These are phyloP conservation scores for Dothidotthia symphoricarpi DNA, from an alignment of 2,329 filamentous ascomycete genomes.

Conservation along the genomic window DNA sequence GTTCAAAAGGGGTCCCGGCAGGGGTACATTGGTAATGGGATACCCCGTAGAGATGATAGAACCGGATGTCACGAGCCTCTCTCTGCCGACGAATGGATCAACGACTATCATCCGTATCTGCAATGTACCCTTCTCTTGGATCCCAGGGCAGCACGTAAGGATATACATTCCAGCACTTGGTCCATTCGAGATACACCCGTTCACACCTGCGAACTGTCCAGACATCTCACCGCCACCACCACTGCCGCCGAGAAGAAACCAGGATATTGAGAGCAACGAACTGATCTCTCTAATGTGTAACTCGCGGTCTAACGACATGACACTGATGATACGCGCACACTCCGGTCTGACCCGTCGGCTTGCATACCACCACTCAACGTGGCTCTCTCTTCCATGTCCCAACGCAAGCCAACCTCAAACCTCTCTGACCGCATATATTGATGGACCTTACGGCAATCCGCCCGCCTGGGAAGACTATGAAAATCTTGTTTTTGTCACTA, in stretches of 20 bases:
- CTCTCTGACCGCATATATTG: slow-evolving; percentile 24
- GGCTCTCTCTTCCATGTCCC: slow-evolving; percentile 29
- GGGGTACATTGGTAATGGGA: slow-evolving; percentile 18
- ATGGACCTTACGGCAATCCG: slow-evolving; percentile 27
- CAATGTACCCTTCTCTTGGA: slow-evolving; percentile 26
- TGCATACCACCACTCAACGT: slow-evolving; percentile 19
- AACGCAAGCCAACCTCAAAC: slow-evolving; percentile 20
- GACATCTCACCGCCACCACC: slow-evolving; percentile 7
- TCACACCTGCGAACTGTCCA: slow-evolving; percentile 32
- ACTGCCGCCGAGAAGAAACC: slow-evolving; percentile 11
- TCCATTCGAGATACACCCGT: slow-evolving; percentile 26
- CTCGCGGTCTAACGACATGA: slow-evolving; percentile 19
- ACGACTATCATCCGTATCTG: slow-evolving; percentile 23
- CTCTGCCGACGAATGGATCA: slow-evolving; percentile 7
- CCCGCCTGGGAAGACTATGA: slow-evolving; percentile 27
- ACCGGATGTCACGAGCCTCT: slow-evolving; percentile 6
- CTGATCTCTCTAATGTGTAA: background rate
- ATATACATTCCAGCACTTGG: slow-evolving; percentile 27
- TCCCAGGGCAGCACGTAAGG: slow-evolving; percentile 33
- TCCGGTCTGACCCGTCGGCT: slow-evolving; percentile 23
- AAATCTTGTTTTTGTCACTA: slow-evolving; percentile 21
- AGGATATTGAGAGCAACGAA: slow-evolving; percentile 15
- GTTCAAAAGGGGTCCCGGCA: slow-evolving; percentile 8
- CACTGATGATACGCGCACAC: slow-evolving; percentile 23
- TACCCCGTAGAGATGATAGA: slow-evolving; percentile 25